Base-by-base conservation (phyloP, 148 eudicot species). In the Chenopodium suecicum region DNA sequence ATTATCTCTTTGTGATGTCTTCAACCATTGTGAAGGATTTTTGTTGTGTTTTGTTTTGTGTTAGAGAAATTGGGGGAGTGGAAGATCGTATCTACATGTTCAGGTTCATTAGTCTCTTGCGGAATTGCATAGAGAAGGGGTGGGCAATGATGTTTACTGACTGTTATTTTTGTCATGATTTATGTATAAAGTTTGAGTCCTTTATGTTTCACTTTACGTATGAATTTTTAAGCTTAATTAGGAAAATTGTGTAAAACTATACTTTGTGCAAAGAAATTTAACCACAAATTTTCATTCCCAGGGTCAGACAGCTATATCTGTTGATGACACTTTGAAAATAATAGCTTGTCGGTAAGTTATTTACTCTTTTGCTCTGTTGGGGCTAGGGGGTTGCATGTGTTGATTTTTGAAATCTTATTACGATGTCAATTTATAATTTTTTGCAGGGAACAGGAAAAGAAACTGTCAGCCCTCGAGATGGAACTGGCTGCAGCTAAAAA, bases 371-470 rank as follows among this genome's bases (percentile, higher is more conserved):
- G 44, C 47, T 34, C 82, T 4, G 17, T 20, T 37, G 41, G 77
- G 14, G 63, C 44, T 41, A 62, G 75, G 73, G 41, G 23, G 9
- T 67, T 72, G 44, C 19, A 9, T 69, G 10, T 52, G 50, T 56
- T 80, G 23, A 20, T 71, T 50, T 50, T 11, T 50, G 54, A 50
- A 50, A 50, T 50, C 54, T 50, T 50, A 50, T 50, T 50, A 13
- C 12, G 54, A 50, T 50, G 64, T 75, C 74, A 46, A 67, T 64
- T 12, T 58, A 58, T 75, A 44, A 31, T 54, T 83, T 78, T 54
- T 86, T 84, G 58, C 84, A 94, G 98, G 81, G 95, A 94, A 86
- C 91, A 91, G 70, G 91, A 88, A 66, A 94, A 91, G 86, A 92
- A 90, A 86, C 82, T 92, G 84, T 86, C 90, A 81, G 88, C 89